A percentile compares a stretch with the other conserved stretches of the same genome.
phyloP scores from a whole-genome alignment of 208 protist species.

The Wallacemonas collosoma region DNA sequence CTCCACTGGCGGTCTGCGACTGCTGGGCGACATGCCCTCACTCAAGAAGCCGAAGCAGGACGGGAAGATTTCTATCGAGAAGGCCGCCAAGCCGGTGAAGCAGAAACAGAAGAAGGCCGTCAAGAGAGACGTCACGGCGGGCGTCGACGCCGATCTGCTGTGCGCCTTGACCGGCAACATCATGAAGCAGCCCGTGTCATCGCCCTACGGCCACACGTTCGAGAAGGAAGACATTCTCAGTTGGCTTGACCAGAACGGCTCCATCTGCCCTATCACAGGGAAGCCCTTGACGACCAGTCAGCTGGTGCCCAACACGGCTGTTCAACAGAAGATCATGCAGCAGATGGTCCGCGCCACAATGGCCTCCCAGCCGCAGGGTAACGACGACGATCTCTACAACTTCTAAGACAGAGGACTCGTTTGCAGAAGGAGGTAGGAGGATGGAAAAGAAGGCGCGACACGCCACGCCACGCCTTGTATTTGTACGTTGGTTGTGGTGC shows the following conservation, averaged over 20 bases:
- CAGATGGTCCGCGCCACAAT: constrained; percentile 83
- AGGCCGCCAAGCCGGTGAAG: constrained; percentile 64
- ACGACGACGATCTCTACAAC: constrained; percentile 88
- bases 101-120: constrained; percentile 30
- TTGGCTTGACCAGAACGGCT: constrained; percentile 90
- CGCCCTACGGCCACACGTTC: constrained; percentile 90
- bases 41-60: constrained; percentile 45
- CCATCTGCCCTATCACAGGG: constrained; percentile 90
- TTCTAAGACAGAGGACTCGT: constrained; percentile 55
- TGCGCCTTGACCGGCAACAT: constrained; percentile 86
- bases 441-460: too few relatives aligned
- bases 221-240: constrained; percentile 83
- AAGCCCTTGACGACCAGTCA: constrained; percentile 66
- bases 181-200: constrained; percentile 92
- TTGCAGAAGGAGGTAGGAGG: too few relatives aligned
- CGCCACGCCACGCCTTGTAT: too few relatives aligned
- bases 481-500: too few relatives aligned
- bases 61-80: constrained; percentile 80
- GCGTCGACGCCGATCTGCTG: constrained; percentile 63
- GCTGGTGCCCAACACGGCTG: constrained; percentile 68
- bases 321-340: constrained; percentile 76
- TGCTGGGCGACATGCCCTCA: constrained; percentile 70
- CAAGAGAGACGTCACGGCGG: constrained; percentile 52
- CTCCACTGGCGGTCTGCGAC: constrained; percentile 19
- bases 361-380: constrained; percentile 49